A percentile compares a stretch with the other conserved stretches of the same genome.
phyloP scores from a whole-genome alignment of 2,329 filamentous ascomycete species.

The Diaporthe australafricana region DNA sequence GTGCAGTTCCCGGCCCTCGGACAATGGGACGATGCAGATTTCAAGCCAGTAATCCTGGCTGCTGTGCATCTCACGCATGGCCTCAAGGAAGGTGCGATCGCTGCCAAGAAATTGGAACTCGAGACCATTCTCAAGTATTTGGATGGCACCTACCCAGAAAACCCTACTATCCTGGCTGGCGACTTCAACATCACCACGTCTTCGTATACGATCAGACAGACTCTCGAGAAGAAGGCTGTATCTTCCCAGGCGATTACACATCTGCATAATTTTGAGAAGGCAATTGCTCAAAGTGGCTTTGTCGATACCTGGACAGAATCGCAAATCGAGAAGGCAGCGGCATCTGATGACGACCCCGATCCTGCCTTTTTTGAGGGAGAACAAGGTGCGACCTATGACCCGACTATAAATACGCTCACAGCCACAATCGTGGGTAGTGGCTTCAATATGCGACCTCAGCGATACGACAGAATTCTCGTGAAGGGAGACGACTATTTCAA shows the following conservation, averaged over 20 bases:
- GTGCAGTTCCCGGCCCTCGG: slow-evolving; percentile 52
- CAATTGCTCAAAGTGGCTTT: slow-evolving; percentile 59
- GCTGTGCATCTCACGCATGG: slow-evolving; percentile 72
- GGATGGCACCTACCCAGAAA: slow-evolving; percentile 50
- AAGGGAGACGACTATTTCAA: slow-evolving; percentile 54
- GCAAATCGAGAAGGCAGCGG: slow-evolving; percentile 56
- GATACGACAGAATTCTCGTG: slow-evolving; percentile 74
- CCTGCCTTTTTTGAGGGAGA: slow-evolving; percentile 67
- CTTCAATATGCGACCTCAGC: slow-evolving; percentile 67
- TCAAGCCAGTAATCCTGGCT: slow-evolving; percentile 60
- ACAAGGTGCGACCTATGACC: slow-evolving; percentile 74
- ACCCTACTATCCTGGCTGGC: slow-evolving; percentile 69
- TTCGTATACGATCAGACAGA: slow-evolving; percentile 62
- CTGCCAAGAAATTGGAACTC: slow-evolving; percentile 67
- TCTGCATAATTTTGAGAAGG: slow-evolving; percentile 58
- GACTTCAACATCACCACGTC: slow-evolving; percentile 76
- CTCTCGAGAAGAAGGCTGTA: slow-evolving; percentile 64
- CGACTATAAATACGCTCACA: slow-evolving; percentile 66
- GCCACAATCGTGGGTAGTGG: slow-evolving; percentile 59
- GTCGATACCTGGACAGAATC: slow-evolving; percentile 64
- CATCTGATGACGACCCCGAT: slow-evolving; percentile 47
- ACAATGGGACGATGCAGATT: slow-evolving; percentile 41
- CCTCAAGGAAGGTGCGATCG: slow-evolving; percentile 68
- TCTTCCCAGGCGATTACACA: slow-evolving; percentile 57
- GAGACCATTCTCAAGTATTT: slow-evolving; percentile 62